phyloP scores from a whole-genome alignment of 441 rosid genomes.

The Viola pubescens region DNA sequence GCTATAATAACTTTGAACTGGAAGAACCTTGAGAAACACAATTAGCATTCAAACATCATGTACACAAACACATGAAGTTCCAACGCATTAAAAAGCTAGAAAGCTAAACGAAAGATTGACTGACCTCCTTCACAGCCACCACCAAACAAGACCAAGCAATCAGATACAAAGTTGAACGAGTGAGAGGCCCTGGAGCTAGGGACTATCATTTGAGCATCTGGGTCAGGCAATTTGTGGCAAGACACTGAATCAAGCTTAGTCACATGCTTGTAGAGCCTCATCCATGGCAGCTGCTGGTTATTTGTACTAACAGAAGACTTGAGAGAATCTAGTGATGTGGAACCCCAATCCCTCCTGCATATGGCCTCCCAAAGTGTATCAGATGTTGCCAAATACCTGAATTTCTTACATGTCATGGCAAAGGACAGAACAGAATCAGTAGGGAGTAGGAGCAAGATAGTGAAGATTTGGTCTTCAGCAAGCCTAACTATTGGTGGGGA shows the following conservation, averaged over 20 bases:
- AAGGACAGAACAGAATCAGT: conserved; percentile 64
- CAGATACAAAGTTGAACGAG: conserved; percentile 78
- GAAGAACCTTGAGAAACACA: no score
- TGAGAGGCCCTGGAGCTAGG: conserved; percentile 90
- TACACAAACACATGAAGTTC: no score
- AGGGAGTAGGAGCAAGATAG: conserved; percentile 72
- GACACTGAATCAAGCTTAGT: conserved; percentile 49
- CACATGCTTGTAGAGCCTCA: conserved; percentile 52
- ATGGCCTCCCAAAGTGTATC: conserved; percentile 72
- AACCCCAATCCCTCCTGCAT: conserved; percentile 72
- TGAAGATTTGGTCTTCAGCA: conserved; percentile 62
- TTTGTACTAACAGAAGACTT: conserved; percentile 30
- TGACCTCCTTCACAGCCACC: conserved; percentile 97
- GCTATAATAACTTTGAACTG: no score
- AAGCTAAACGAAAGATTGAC: conserved; percentile 8
- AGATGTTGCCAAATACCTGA: conserved; percentile 41
- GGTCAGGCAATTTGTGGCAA: conserved; percentile 44
- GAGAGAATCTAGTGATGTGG: conserved; percentile 40
- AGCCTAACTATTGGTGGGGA: conserved; percentile 28
- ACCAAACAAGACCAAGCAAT: conserved; percentile 79
- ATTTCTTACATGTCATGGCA: conserved; percentile 60
- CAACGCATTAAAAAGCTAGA: no score
- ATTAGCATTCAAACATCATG: no score
- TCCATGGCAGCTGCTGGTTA: conserved; percentile 47
- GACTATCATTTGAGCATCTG: conserved; percentile 27